A percentile compares a stretch with the other conserved stretches of the same genome.
Conservation (phyloP, 345 rosid genomes). For the Populus alba region DNA sequence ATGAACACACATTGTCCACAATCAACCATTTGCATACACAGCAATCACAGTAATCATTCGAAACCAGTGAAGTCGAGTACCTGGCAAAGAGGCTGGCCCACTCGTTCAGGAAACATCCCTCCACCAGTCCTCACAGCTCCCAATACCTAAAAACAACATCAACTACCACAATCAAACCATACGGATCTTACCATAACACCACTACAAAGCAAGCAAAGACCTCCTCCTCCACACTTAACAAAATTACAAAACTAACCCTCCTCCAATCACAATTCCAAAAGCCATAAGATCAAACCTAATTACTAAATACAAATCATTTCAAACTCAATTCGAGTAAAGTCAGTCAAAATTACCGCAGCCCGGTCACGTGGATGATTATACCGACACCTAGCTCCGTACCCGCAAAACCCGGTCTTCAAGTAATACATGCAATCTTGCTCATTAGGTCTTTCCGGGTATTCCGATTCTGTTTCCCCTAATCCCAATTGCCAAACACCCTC, state of each 20-base stretch:
- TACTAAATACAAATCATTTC: background rate
- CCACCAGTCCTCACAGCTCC: conserved; percentile 54
- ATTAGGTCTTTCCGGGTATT: conserved; percentile 75
- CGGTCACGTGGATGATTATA: conserved; percentile 93
- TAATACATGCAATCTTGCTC: conserved; percentile 79
- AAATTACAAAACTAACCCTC: background rate
- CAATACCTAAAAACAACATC: conserved; percentile 56
- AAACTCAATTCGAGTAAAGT: background rate
- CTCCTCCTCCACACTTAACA: too few species aligned
- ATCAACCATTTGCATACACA: background rate
- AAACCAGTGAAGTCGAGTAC: conserved; percentile 30
- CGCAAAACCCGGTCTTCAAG: conserved; percentile 75
- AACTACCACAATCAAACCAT: conserved; percentile 15
- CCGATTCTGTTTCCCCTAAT: conserved; percentile 47
- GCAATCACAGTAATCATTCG: conserved; percentile 1
- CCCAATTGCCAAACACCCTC: conserved; percentile 71
- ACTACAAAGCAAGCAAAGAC: background rate
- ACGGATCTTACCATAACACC: conserved; percentile 17
- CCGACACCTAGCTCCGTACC: conserved; percentile 84
- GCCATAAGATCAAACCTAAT: conserved; percentile 8
- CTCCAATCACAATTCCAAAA: conserved; percentile 1
- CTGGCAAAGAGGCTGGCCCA: conserved; percentile 82
- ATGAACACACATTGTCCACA: conserved; percentile 19
- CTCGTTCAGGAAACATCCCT: conserved; percentile 70
- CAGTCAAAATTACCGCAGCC: conserved; percentile 46